Percentiles rank a stretch among this genome's conserved stretches.
These are phyloP conservation scores for Helicocarpus griseus DNA, from an alignment of 2,329 filamentous ascomycete species.

Conservation along the genomic window DNA sequence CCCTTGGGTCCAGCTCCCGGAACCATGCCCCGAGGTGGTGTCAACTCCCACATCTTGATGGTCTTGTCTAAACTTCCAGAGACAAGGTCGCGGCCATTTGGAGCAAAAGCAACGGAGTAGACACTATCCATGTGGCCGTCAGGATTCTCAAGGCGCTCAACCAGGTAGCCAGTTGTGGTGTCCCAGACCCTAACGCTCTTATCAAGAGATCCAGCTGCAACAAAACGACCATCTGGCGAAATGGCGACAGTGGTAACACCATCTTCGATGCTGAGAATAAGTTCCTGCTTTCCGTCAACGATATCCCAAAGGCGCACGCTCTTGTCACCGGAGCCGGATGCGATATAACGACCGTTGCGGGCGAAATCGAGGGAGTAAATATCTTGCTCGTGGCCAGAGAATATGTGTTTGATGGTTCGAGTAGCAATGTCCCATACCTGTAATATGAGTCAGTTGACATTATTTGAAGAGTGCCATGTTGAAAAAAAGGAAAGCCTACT, in stretches of 20 bases:
- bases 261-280: slow-evolving; percentile 87
- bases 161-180: slow-evolving; percentile 70
- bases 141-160: slow-evolving; percentile 84
- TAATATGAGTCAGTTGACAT: slow-evolving; percentile 3
- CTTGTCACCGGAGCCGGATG: slow-evolving; percentile 87
- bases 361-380: slow-evolving; percentile 97
- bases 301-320: slow-evolving; percentile 97
- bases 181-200: slow-evolving; percentile 99
- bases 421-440: slow-evolving; percentile 90
- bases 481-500: slow-evolving; percentile 43
- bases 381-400: slow-evolving; percentile 95
- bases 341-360: slow-evolving; percentile 85
- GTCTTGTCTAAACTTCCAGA: slow-evolving; percentile 94
- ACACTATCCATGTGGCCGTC: slow-evolving; percentile 96
- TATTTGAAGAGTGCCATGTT: not conserved
- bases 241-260: slow-evolving; percentile 97
- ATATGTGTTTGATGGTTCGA: slow-evolving; percentile 79
- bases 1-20: slow-evolving; percentile 62
- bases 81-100: slow-evolving; percentile 84
- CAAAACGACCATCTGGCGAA: slow-evolving; percentile 86
- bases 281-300: slow-evolving; percentile 67
- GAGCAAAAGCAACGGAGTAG: slow-evolving; percentile 92
- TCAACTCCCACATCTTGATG: slow-evolving; percentile 98
- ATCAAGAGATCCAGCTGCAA: slow-evolving; percentile 89
- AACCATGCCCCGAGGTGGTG: slow-evolving; percentile 57